phyloP scores from a whole-genome alignment of 78 protist species.

The Dictyostelium capitatum region DNA sequence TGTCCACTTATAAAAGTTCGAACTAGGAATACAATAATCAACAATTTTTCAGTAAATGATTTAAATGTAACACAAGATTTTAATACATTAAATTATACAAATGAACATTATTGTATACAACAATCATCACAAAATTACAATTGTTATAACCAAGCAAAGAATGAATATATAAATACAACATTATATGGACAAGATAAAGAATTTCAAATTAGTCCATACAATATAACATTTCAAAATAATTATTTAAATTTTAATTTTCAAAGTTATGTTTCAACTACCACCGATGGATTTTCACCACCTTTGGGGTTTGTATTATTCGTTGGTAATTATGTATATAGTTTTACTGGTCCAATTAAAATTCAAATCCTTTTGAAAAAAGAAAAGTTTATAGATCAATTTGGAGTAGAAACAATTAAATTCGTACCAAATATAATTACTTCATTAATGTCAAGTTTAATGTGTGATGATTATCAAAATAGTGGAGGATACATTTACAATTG shows the following conservation, averaged over 20 bases:
- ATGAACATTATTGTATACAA: background rate
- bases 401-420: background rate
- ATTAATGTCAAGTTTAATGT: background rate
- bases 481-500: background rate
- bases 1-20: no score
- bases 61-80: background rate
- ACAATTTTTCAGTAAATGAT: background rate
- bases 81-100: background rate
- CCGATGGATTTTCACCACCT: background rate
- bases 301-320: background rate
- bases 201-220: background rate
- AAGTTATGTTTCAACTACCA: background rate
- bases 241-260: slow-evolving; percentile 2
- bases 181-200: no score
- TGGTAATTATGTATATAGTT: background rate
- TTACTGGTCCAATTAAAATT: background rate
- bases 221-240: background rate
- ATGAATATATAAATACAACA: background rate
- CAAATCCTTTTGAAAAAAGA: background rate
- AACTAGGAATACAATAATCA: background rate
- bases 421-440: background rate
- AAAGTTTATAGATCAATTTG: background rate
- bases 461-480: background rate
- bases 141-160: background rate
- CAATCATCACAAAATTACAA: background rate